A percentile compares a stretch with the other conserved stretches of the same genome.
Evolutionary conservation across 257 asterid species (phyloP).

Genomic region (Fraxinus quadrangulata): DNA sequence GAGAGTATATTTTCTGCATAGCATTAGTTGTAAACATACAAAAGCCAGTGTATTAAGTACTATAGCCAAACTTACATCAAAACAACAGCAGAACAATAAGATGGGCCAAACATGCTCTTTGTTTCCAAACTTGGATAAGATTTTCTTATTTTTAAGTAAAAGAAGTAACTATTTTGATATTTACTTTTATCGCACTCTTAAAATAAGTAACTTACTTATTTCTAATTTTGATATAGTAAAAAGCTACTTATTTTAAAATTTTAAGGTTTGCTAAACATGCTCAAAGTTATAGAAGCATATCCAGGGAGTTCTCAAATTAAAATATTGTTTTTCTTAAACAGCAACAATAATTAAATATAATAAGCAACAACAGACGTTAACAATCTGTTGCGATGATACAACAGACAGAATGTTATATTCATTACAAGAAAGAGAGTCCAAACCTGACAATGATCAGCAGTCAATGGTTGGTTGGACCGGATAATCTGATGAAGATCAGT

Average conservation of each 20-base stretch:
- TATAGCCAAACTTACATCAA: neutral
- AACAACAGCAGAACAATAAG: neutral
- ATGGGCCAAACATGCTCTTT: neutral
- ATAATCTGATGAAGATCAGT: conserved; percentile 40
- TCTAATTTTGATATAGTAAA: neutral
- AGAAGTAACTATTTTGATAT: neutral
- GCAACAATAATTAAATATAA: neutral
- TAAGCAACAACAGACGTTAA: neutral
- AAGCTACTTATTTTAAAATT: neutral
- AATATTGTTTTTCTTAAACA: neutral
- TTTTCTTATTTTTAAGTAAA: neutral
- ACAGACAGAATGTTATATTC: neutral
- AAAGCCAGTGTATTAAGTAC: neutral
- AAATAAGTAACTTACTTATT: neutral
- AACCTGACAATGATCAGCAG: conserved; percentile 25
- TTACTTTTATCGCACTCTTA: neutral
- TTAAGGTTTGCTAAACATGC: neutral
- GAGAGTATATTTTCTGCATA: neutral
- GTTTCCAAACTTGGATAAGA: neutral
- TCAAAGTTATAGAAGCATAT: neutral
- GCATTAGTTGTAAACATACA: too few species aligned
- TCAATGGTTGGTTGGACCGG: conserved; percentile 30
- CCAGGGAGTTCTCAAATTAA: neutral
- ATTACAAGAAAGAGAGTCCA: neutral
- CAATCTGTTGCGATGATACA: neutral